Evolutionary conservation across 768 basidiomycete genomes (phyloP), one percentile per base, ranked within the genome.

Genomic region (Leucogyrophana mollusca): DNA sequence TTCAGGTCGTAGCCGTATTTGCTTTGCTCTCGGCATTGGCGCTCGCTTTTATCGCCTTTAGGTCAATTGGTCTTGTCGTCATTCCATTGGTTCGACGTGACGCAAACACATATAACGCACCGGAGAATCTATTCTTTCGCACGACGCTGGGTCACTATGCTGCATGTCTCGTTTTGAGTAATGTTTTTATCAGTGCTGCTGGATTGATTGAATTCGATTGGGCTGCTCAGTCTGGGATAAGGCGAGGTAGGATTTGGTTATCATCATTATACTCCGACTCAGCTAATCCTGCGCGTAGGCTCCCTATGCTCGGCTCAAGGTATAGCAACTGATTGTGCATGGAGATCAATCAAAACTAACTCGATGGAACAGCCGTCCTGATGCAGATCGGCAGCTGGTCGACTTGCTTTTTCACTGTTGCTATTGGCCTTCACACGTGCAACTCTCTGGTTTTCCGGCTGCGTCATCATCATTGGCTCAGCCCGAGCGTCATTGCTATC

Each of bases 121-220:
- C 62, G 24, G 80, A 81, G 60, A 77, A 73, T 34, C 66, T 79
- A 49, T 87, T 88, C 62, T 86, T 89, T 62, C 74, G 76, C 46
- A 85, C 85, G 6, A 85, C 85, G 51, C 74, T 87, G 11, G 87
- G 87, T 1, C 74, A 77, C 40, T 87, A 87, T 59, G 75, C 78
- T n/a, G 73, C 70, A 32, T 85, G 79, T 56, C 69, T 90, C 46
- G 68, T 87, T 49, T 53, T 82, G 21, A 75, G 76, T 49, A 82
- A 87, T 59, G 65, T 78, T 43, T 65, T 82, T 57, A 77, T 67
- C 46, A 72, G 74, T 24, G 42, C 71, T 13, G 71, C 81, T 43
- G 83, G 81, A 32, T 60, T 84, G 8, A 70, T 87, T 40, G 73
- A 75, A 25, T 52, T 82, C 40, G 56, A 62, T 23, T 87, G 83